Evolutionary conservation across 495 filamentous ascomycete species (phyloP).

Genomic region (Talaromyces ruber): DNA sequence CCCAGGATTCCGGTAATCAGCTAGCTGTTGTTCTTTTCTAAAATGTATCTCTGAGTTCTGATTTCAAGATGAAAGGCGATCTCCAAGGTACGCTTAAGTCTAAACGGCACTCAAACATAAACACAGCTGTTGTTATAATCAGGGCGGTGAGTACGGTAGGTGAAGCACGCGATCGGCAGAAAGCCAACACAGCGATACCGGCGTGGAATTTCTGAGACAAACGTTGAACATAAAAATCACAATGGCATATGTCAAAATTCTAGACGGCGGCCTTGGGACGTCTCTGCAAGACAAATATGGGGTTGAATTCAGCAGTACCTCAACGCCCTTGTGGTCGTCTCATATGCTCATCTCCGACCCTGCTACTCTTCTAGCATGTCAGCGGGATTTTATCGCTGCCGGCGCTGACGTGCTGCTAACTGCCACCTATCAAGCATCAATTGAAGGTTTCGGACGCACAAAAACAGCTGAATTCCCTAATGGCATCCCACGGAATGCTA

Average conservation of each 20-base stretch:
- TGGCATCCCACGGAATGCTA: conserved; percentile 16
- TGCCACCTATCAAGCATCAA: conserved; percentile 56
- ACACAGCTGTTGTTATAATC: not conserved
- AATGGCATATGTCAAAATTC: conserved; percentile 16
- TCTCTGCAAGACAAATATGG: conserved; percentile 47
- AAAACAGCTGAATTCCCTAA: conserved; percentile 14
- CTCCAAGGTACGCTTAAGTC: too few relatives aligned
- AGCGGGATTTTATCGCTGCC: conserved; percentile 41
- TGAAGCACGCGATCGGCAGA: not conserved
- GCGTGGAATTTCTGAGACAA: not conserved
- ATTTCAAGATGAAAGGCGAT: too few relatives aligned
- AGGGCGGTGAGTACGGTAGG: not conserved
- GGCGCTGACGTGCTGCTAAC: conserved; percentile 53
- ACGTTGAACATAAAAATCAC: not conserved
- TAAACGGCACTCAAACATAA: not conserved
- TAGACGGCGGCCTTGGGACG: conserved; percentile 61
- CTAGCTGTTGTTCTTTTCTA: too few relatives aligned
- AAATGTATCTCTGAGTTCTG: too few relatives aligned
- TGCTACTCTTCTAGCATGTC: conserved; percentile 39
- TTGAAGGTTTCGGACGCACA: conserved; percentile 41
- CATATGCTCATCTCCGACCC: conserved; percentile 47
- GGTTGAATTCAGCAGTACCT: conserved; percentile 32
- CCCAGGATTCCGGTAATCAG: too few relatives aligned
- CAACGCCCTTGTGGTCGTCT: conserved; percentile 57
- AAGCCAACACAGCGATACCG: not conserved